Percentiles rank a stretch among this genome's conserved stretches.
Evolutionary conservation across 768 basidiomycete genomes (phyloP).

Genomic region (Lyophyllum atratum): DNA sequence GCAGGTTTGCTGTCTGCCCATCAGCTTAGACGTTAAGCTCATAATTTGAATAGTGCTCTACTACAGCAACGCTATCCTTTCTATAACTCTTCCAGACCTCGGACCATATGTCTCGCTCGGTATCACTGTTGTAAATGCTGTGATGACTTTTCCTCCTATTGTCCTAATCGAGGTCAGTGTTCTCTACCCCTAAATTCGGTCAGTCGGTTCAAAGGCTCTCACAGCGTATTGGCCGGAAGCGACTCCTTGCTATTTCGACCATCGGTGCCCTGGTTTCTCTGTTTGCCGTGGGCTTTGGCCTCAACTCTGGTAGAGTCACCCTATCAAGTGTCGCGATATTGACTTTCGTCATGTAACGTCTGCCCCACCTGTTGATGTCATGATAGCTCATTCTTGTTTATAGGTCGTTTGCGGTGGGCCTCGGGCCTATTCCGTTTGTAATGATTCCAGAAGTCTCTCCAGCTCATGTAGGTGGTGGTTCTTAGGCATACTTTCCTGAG

Average conservation of each 20-base stretch:
- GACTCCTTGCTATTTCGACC: constrained; percentile 67
- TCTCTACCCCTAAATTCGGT: background rate
- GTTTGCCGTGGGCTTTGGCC: constrained; percentile 65
- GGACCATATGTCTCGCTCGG: constrained; percentile 84
- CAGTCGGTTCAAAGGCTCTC: background rate
- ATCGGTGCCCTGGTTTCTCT: constrained; percentile 68
- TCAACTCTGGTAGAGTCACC: constrained; percentile 59
- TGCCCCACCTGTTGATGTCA: background rate
- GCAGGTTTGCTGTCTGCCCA: constrained; percentile 45
- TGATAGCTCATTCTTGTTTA: background rate
- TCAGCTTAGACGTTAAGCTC: background rate
- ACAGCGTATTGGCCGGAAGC: constrained; percentile 74
- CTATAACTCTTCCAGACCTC: constrained; percentile 73
- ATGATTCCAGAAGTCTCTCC: constrained; percentile 92
- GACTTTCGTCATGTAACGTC: constrained; percentile 71
- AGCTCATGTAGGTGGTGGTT: constrained; percentile 56
- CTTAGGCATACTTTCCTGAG: background rate
- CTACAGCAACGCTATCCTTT: constrained; percentile 88
- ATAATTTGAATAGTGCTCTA: constrained; percentile 65
- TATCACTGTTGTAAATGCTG: constrained; percentile 83
- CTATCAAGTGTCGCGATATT: constrained; percentile 76
- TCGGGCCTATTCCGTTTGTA: constrained; percentile 93
- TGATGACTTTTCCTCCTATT: constrained; percentile 84
- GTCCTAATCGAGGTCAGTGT: constrained; percentile 78
- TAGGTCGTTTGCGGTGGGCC: constrained; percentile 86